Base-by-base conservation (phyloP, 345 rosid genomes). In the Arabidopsis suecica region DNA sequence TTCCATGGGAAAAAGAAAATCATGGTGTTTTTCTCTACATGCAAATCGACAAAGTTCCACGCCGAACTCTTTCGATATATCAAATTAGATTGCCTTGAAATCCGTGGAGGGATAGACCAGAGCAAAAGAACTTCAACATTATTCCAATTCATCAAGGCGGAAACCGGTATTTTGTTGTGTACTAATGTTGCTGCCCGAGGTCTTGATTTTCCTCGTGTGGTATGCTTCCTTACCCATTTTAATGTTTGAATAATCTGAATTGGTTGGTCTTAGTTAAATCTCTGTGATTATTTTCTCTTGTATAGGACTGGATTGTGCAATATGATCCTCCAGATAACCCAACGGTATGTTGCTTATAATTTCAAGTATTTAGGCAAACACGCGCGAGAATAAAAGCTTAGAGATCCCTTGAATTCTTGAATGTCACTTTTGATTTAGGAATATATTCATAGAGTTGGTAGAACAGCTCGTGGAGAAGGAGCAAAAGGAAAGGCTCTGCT, bases 391-490 rank as follows among this genome's bases (percentile, higher is more conserved):
- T 42, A 20, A 23, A 7, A 20, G 63, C 0, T 28, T 22, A 42
- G n/a, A 33, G 41, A 51, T n/a, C 69, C 60, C 49, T 65, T 25
- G 3, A 40, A 41, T 2, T 48, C 16, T n/a, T 37, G 38, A 11
- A 37, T 71, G 33, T 42, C 34, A 34, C 44, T 23, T 61, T 14
- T 42, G 71, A 66, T 83, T 64, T 84, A 95, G 98, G 98, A 92
- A 78, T 95, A 95, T 78, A 88, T 95, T 71, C 99, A 95, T 77
- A 84, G 99, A 83, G 99, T 95, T 65, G 99, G 99, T 78, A 90
- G 97, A 77, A 95, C 98, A 72, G 98, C 99, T 37, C 98, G 98
- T 79, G 99, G 99, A n/a, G 98, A 95, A 87, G 99, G 96, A 69
- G 92, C 86, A 68, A 87, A 84, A 78, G 99, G 99, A 53, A 92